A percentile compares a stretch with the other conserved stretches of the same genome.
These are phyloP conservation scores for Echeveria elegans DNA, from an alignment of 164 flowering plant species.

Conservation along the genomic window DNA sequence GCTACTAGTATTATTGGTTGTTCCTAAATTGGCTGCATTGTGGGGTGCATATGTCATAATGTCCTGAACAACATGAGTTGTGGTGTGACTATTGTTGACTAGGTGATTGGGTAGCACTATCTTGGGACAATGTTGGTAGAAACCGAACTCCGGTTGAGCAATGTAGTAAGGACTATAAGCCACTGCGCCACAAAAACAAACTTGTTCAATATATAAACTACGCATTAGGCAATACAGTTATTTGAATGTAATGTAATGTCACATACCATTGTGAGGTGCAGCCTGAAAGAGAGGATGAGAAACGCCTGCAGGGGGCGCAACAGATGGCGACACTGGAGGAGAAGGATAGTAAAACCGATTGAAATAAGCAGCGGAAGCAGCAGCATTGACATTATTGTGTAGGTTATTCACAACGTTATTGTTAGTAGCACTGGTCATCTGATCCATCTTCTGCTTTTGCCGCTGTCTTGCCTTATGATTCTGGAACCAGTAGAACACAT, in stretches of 20 bases:
- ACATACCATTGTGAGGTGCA: neutral
- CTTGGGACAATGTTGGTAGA: slow-evolving; percentile 2
- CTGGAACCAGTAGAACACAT: slow-evolving; percentile 9
- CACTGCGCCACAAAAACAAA: neutral
- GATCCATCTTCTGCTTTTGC: slow-evolving; percentile 9
- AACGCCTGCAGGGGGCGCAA: neutral
- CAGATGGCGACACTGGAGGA: neutral
- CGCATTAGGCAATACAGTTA: no score
- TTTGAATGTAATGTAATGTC: neutral
- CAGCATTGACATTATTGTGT: neutral
- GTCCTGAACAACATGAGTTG: neutral
- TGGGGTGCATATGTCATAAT: neutral
- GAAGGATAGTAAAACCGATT: slow-evolving; percentile 3
- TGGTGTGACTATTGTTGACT: neutral
- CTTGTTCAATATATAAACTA: no score
- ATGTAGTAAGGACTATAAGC: neutral
- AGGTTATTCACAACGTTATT: neutral
- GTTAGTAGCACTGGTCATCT: neutral
- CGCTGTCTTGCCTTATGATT: slow-evolving; percentile 9
- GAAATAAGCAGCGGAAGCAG: neutral
- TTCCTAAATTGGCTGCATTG: neutral
- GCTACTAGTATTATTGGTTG: no score
- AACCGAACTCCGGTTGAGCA: neutral
- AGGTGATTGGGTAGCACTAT: neutral
- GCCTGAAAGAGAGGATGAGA: neutral